These are phyloP conservation scores for Ulota crispa DNA, from an alignment of 225 moss, liverwort and hornwort species.

Conservation along the genomic window DNA sequence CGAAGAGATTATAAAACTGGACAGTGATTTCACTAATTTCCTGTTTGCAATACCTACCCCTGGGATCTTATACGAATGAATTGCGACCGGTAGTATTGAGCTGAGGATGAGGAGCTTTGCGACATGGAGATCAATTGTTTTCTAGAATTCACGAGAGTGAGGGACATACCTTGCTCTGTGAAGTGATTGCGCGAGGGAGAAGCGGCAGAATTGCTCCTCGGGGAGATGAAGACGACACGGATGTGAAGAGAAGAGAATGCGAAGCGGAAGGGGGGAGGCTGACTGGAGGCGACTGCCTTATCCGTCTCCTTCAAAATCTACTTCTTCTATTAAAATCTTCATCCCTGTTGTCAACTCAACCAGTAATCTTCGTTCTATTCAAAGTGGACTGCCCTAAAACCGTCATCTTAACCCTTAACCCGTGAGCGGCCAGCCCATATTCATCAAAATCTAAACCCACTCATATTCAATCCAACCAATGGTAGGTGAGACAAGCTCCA, in stretches of 20 bases:
- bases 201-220: neutral
- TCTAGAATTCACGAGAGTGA: neutral
- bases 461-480: too few relatives aligned
- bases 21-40: neutral
- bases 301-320: conserved; percentile 8
- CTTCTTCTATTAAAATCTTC: neutral
- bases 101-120: neutral
- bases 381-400: too few relatives aligned
- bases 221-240: too few relatives aligned
- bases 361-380: neutral
- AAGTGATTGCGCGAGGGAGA: neutral
- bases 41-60: neutral
- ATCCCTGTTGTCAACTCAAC: neutral
- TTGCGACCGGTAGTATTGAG: neutral
- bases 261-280: neutral
- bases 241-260: neutral
- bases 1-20: too few relatives aligned
- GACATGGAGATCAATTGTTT: neutral
- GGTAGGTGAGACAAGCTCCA: too few relatives aligned
- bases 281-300: neutral
- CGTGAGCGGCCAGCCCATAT: too few relatives aligned
- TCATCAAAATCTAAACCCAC: too few relatives aligned
- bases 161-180: neutral
- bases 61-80: neutral
- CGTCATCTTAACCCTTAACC: too few relatives aligned